Conservation (phyloP, 345 rosid genomes). For the Eucalyptus erythrocorys region DNA sequence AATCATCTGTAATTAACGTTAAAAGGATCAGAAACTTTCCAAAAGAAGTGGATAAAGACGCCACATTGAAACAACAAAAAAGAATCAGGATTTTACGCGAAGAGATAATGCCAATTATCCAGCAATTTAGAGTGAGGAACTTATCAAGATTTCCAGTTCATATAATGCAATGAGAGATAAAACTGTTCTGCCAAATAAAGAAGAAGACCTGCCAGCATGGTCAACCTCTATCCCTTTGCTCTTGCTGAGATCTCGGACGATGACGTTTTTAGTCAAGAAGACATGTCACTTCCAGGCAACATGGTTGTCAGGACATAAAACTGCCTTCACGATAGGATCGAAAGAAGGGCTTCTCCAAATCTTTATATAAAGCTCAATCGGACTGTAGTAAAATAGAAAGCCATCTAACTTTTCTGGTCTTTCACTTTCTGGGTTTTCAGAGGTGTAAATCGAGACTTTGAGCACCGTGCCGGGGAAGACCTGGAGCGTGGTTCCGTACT, state of each 20-base stretch:
- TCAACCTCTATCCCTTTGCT: background rate
- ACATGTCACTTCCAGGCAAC: background rate
- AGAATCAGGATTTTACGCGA: background rate
- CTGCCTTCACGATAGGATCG: background rate
- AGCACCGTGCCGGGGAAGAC: background rate
- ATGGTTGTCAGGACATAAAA: background rate
- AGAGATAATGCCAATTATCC: background rate
- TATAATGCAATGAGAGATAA: background rate
- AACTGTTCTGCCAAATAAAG: background rate
- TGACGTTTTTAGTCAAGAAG: background rate
- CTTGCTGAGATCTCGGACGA: too few species aligned
- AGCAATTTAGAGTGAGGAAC: background rate
- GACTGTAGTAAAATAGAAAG: background rate
- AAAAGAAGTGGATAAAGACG: background rate
- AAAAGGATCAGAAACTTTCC: background rate
- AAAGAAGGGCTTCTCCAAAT: background rate
- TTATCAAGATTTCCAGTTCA: background rate
- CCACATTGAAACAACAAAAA: background rate
- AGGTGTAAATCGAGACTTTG: background rate
- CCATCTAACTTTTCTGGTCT: background rate
- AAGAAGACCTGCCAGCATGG: background rate
- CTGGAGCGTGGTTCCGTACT: background rate
- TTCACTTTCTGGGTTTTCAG: background rate
- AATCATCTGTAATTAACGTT: background rate
- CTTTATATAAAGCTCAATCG: background rate